phyloP scores from a whole-genome alignment of 306 rosid genomes.

The Pueraria montana region DNA sequence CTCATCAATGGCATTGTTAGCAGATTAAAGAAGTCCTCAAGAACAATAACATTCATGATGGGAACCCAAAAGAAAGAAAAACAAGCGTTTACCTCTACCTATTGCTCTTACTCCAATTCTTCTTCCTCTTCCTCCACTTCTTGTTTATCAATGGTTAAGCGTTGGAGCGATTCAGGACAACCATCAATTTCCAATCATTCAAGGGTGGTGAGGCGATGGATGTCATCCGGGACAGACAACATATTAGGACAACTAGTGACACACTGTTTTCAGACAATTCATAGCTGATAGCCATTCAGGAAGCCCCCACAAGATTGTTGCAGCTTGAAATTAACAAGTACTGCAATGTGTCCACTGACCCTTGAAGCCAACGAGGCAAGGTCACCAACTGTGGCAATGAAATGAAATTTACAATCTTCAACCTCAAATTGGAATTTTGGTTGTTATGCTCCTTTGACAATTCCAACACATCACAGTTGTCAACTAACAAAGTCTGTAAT shows the following conservation, averaged over 20 bases:
- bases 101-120: conserved; percentile 10
- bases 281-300: conserved; percentile 50
- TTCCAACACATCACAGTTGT: neutral
- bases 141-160: neutral
- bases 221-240: conserved; percentile 29
- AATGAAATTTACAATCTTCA: neutral
- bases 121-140: neutral
- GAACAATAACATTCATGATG: conserved; percentile 3
- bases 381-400: neutral
- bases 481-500: conserved; percentile 13
- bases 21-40: neutral
- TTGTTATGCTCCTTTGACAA: neutral
- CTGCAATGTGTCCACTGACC: conserved; percentile 31
- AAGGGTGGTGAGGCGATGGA: conserved; percentile 8
- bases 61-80: neutral
- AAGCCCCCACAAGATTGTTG: neutral
- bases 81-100: neutral
- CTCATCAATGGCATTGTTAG: neutral
- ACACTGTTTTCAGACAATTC: neutral
- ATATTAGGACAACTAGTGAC: conserved; percentile 10
- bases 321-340: neutral
- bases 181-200: neutral
- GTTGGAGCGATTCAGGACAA: conserved; percentile 7
- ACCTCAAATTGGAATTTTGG: neutral
- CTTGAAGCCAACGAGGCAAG: conserved; percentile 52